Base-by-base conservation (phyloP, 1,139 yeast species). In the Petasospora fabianii region DNA sequence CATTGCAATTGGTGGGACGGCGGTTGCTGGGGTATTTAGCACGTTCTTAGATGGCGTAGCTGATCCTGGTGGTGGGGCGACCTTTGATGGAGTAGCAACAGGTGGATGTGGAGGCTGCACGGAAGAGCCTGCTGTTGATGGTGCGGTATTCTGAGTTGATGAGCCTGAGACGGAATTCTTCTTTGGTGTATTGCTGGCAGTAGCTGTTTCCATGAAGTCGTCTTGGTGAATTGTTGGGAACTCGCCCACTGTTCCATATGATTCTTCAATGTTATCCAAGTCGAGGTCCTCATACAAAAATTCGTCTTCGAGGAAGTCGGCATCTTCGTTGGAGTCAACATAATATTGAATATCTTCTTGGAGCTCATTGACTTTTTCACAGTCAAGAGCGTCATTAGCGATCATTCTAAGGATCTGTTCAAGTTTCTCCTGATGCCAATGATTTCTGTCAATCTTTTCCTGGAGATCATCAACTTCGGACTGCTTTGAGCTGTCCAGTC, bases 291-390 rank as follows among this genome's bases (percentile, higher is more conserved):
- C 97, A 59, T 92, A 92, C 48, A 92, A 79, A 26, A 88, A 92
- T 54, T 92, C 97, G 61, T 92, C 96, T 57, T 92, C 97, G 18
- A 92, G 85, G 61, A 88, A 94, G 55, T 90, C 96, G n/a, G 82
- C 95, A 42, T 88, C 97, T 62, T 85, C 95, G 58, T 92, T 94
- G 48, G 92, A 85, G 48, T 92, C 97, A 32, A 94, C 96, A 60
- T 88, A 92, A 63, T 90, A 92, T 51, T 77, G 87, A 58, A 94
- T 84, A 60, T 92, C 97, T 43, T 94, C 99, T 56, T 82, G 83
- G 43, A 87, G 77, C 22, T 75, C 83, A 54, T 84, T 84, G 14
- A 94, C 78, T 43, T 77, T 77, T 19, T 87, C 96, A 1, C 94
- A 85, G 34, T 84, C 90, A 50, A 92, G 65, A 40, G 77, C 82